Base-by-base conservation (phyloP, 257 asterid species). In the Rubia yunnanensis region DNA sequence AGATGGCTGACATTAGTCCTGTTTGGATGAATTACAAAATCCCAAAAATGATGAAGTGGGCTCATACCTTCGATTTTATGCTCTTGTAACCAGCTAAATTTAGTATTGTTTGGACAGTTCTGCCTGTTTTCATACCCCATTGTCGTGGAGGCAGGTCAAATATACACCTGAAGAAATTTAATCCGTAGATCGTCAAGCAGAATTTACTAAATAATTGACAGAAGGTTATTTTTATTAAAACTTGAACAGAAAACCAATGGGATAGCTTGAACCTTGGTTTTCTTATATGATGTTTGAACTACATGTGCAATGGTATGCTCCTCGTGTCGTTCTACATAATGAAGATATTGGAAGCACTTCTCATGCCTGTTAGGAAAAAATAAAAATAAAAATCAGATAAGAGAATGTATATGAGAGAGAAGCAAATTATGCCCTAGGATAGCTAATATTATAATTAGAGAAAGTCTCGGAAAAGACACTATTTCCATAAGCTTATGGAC, bases 281-380 rank as follows among this genome's bases (percentile, higher is more conserved):
- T 89, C 76, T 92, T 92, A 66, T 82, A 89, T 9, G 85, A 71
- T 73, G 97, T 85, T 83, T 85, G 96, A 77, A 92, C 80, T 60
- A 97, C 96, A 80, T 92, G 97, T 5, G 98, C 95, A 69, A 92
- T 87, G 70, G 98, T 92, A 76, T 92, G 98, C 41, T 80, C 91
- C 83, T 92, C 96, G 22, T 92, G 95, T 57, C 92, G 87, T 60
- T 92, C 97, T 27, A 92, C 70, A 49, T 80, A 86, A 76, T 92
- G 98, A 64, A 92, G 96, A 81, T 92, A 87, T 81, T 92, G 97
- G 75, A 89, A 92, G 81, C 97, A 87, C 79, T 89, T 87, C 83
- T 85, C 97, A 73, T 69, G 98, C 98, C 98, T 91, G 83, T 75
- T 58, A 65, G 50, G 72, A 72, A 76, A 23, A 66, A 18, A 13